Percentiles rank a stretch among this genome's conserved stretches.
Conservation (phyloP, 2,329 filamentous ascomycete genomes). For the Cladosporium oxysporum region DNA sequence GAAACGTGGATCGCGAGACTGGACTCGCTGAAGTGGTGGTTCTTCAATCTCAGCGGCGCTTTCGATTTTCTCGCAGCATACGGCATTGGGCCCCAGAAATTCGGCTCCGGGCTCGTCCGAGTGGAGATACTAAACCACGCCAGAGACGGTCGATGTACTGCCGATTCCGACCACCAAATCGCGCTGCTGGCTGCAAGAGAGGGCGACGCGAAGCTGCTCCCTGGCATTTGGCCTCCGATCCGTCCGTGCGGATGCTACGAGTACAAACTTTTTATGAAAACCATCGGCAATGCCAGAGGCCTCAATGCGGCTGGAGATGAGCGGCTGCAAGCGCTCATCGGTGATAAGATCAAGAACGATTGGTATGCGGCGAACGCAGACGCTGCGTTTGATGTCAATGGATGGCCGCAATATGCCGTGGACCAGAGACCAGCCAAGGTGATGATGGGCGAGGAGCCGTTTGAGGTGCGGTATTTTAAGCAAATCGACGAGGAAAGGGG, state of each 20-base stretch:
- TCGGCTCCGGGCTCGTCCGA: background rate
- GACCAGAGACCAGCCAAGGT: background rate
- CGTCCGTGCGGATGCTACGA: background rate
- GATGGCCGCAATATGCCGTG: background rate
- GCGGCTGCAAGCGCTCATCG: background rate
- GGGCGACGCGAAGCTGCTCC: background rate
- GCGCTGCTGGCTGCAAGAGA: background rate
- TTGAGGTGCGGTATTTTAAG: background rate
- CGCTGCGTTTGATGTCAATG: background rate
- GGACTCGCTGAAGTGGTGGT: background rate
- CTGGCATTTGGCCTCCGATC: background rate
- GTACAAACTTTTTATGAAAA: conserved; percentile 1
- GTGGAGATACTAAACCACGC: background rate
- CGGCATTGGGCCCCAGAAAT: background rate
- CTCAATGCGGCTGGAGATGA: background rate
- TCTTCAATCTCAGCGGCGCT: background rate
- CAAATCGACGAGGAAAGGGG: background rate
- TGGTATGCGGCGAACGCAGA: background rate
- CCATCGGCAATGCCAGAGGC: background rate
- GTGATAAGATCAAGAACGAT: background rate
- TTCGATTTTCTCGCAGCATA: background rate
- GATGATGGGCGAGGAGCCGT: background rate
- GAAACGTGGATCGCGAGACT: background rate
- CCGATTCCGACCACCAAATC: background rate
- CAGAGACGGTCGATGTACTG: background rate